These are phyloP conservation scores for Oligophagozyma castellii DNA, from an alignment of 1,139 yeast genomes.

Conservation along the genomic window DNA sequence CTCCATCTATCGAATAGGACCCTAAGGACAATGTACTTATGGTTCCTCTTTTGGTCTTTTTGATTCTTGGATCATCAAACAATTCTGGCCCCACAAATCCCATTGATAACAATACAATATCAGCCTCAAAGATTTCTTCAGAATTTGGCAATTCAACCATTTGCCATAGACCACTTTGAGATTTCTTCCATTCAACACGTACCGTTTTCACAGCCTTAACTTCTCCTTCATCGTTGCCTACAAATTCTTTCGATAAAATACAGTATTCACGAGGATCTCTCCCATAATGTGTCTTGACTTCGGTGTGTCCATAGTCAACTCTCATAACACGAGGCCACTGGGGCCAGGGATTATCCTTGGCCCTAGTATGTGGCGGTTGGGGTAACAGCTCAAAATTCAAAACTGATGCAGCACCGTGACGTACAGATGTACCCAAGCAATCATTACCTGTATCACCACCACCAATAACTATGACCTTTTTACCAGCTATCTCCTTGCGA, in stretches of 20 bases:
- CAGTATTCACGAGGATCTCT: constrained; percentile 96
- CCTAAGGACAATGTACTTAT: constrained; percentile 54
- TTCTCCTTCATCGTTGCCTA: constrained; percentile 87
- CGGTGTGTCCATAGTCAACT: constrained; percentile 95
- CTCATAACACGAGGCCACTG: constrained; percentile 99
- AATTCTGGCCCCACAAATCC: constrained; percentile 92
- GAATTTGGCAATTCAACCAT: constrained; percentile 96
- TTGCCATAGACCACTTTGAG: constrained; percentile 96
- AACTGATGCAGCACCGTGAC: constrained; percentile 96
- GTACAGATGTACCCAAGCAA: constrained; percentile 93
- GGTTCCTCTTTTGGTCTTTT: constrained; percentile 78
- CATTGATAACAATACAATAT: constrained; percentile 86
- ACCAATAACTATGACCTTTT: constrained; percentile 90
- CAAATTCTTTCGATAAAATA: constrained; percentile 86
- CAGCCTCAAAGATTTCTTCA: constrained; percentile 91
- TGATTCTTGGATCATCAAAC: constrained; percentile 57
- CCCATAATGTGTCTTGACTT: constrained; percentile 88
- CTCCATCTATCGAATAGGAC: constrained; percentile 56
- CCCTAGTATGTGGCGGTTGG: constrained; percentile 74
- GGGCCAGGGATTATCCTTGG: constrained; percentile 98
- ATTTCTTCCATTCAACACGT: constrained; percentile 95
- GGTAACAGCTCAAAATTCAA: constrained; percentile 91
- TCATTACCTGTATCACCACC: constrained; percentile 99
- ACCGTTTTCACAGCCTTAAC: constrained; percentile 91
- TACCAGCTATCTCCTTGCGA: constrained; percentile 59